These are phyloP conservation scores for Hirschioporus abietinus DNA, from an alignment of 768 basidiomycete genomes.

Conservation along the genomic window DNA sequence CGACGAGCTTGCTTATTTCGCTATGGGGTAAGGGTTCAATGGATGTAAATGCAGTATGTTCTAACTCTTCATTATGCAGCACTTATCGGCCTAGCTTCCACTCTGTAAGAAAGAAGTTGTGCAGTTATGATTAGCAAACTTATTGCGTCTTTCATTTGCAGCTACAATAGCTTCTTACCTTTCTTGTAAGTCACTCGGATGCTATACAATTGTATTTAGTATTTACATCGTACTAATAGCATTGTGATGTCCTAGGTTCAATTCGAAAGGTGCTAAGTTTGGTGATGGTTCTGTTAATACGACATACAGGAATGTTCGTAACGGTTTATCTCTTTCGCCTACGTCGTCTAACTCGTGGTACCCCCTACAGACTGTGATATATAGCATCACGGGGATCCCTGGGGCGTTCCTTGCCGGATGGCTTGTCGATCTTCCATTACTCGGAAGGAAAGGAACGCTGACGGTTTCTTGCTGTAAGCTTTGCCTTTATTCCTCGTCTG, in stretches of 20 bases:
- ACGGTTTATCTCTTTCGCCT: background rate
- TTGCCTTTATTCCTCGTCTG: constrained; percentile 30
- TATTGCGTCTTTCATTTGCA: constrained; percentile 11
- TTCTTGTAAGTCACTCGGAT: constrained; percentile 22
- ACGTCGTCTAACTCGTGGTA: no score
- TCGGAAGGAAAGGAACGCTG: constrained; percentile 66
- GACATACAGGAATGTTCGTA: constrained; percentile 31
- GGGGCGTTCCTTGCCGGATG: constrained; percentile 69
- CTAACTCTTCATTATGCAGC: constrained; percentile 30
- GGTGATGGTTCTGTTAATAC: constrained; percentile 30
- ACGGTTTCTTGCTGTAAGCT: constrained; percentile 56
- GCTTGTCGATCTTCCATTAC: constrained; percentile 56
- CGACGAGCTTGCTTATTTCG: constrained; percentile 52
- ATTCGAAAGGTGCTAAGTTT: constrained; percentile 29
- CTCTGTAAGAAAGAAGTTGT: constrained; percentile 38
- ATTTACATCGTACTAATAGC: constrained; percentile 1
- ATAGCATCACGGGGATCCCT: constrained; percentile 63
- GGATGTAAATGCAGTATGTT: background rate
- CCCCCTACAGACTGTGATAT: constrained; percentile 53
- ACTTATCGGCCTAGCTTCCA: constrained; percentile 73
- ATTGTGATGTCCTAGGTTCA: constrained; percentile 18
- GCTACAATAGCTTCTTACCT: constrained; percentile 35
- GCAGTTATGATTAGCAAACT: constrained; percentile 1
- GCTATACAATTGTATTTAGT: background rate
- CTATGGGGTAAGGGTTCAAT: constrained; percentile 40